phyloP scores from a whole-genome alignment of 2,329 filamentous ascomycete species.

The Fusarium sp. region DNA sequence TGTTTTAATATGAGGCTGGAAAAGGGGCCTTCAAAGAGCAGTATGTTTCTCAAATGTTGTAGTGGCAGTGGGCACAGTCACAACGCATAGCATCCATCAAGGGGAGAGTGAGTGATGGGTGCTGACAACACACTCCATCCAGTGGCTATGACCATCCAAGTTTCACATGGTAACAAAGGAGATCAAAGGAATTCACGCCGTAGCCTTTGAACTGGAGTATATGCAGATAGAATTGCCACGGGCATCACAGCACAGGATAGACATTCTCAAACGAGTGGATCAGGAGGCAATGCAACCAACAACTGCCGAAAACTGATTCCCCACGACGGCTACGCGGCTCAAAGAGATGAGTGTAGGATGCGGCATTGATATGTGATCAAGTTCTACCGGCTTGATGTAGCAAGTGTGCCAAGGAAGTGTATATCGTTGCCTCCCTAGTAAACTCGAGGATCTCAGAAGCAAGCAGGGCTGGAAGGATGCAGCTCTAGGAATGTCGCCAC shows the following conservation, averaged over 20 bases:
- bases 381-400: not conserved
- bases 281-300: not conserved
- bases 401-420: not conserved
- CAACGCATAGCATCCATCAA: not conserved
- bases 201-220: not conserved
- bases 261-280: slow-evolving; percentile 1
- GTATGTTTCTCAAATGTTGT: not conserved
- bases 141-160: not conserved
- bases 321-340: not conserved
- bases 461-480: not conserved
- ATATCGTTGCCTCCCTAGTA: not conserved
- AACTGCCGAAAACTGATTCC: not conserved
- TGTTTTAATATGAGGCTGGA: not conserved
- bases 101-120: not conserved
- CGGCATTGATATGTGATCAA: not conserved
- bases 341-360: not conserved
- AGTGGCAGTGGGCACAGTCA: not conserved
- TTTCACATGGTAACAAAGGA: not conserved
- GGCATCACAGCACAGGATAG: not conserved
- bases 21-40: not conserved
- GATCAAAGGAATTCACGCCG: not conserved
- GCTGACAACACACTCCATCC: not conserved
- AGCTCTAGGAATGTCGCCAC: not conserved
- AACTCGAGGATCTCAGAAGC: not conserved
- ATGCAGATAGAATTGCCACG: not conserved